Evolutionary conservation across 2,329 filamentous ascomycete genomes (phyloP), one percentile per base, ranked within the genome.

Genomic region (Xylogone sp.): DNA sequence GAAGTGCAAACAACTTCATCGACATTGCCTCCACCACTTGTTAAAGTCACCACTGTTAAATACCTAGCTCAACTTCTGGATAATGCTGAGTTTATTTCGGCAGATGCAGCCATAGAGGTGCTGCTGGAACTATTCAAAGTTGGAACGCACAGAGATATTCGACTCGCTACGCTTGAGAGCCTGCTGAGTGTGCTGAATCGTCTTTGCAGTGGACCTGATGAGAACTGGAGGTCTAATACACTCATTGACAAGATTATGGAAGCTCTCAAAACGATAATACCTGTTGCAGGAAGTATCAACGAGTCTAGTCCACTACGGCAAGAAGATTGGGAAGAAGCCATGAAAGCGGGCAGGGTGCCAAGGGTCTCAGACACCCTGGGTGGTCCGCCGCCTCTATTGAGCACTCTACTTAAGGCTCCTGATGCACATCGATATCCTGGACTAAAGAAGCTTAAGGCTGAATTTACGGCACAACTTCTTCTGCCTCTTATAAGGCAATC

Each of bases 31-130:
- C n/a, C 46, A 24, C 43, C 50, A 16, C 21, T 57, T 16, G 55
- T 73, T 45, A 74, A 74, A 49, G 58, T 74, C 3, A 73, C 70
- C 0, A 74, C 72, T 1, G 62, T 72, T 44, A 74, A 75, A 47
- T 61, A 69, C 42, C 62, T 75, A 1, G 69, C 70, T 1, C 65
- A 73, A 52, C 49, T 73, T 2, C 57, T 74, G 16, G 52, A 65
- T 5, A 55, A 62, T 9, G 58, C 68, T 0, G 54, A 63, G 0
- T 70, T 68, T 31, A 59, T 74, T 9, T 62, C 65, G 5, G 57
- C 65, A 16, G 49, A 59, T 0, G 56, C 59, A 16, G 54, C 68
- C 1, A 46, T 70, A 3, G 59, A 62, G 1, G 53, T 71, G 0
- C 57, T 75, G 4, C 46, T 57, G 1, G 56, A 53, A 3, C 53